Evolutionary conservation across 2,329 filamentous ascomycete genomes (phyloP).

Genomic region (Fusarium pseudograminearum): DNA sequence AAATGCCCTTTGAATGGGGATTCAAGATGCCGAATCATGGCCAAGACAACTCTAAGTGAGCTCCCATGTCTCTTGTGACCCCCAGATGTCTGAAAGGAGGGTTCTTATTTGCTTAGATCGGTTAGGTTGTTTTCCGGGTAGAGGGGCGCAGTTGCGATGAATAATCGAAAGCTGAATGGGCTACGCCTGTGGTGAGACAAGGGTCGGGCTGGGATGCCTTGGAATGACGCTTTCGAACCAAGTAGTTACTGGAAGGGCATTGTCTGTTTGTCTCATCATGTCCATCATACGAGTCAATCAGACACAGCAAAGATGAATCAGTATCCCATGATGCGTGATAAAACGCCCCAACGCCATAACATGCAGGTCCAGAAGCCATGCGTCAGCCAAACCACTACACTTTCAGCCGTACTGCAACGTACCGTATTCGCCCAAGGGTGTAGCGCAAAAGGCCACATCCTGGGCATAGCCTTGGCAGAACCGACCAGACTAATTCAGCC

Average conservation of each 20-base stretch:
- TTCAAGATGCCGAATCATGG: constrained; percentile 11
- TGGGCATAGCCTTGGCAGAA: constrained; percentile 6
- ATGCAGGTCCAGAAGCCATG: constrained; percentile 27
- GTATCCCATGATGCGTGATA: neutral
- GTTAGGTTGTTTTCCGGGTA: constrained; percentile 5
- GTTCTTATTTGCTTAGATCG: constrained; percentile 15
- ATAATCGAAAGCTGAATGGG: constrained; percentile 24
- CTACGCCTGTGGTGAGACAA: constrained; percentile 16
- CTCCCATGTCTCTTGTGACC: constrained; percentile 23
- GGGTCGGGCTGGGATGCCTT: neutral
- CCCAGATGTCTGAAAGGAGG: neutral
- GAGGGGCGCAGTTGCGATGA: constrained; percentile 20
- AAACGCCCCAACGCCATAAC: neutral
- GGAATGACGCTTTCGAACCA: neutral
- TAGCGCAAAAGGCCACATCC: constrained; percentile 7
- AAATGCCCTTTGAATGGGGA: neutral
- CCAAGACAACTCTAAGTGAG: constrained; percentile 21
- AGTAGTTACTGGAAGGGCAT: constrained; percentile 3
- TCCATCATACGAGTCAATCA: neutral
- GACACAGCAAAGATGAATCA: neutral
- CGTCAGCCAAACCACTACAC: constrained; percentile 5
- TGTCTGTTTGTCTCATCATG: neutral
- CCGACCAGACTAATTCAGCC: constrained; percentile 14
- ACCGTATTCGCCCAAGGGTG: constrained; percentile 15
- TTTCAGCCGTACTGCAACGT: constrained; percentile 26